Evolutionary conservation across 345 rosid genomes (phyloP).

Genomic region (Eucalyptus globulus): DNA sequence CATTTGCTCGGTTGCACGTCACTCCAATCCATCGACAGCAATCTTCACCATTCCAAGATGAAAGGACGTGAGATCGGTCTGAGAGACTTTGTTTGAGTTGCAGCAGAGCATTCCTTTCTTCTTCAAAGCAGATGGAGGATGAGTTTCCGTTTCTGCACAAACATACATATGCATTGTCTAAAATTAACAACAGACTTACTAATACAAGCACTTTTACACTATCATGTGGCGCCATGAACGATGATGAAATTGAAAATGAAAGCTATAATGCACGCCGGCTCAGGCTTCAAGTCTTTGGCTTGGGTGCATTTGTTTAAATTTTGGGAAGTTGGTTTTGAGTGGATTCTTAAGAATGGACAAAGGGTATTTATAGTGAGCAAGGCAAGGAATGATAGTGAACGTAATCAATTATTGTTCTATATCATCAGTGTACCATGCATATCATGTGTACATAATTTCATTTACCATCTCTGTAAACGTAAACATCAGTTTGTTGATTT

Average conservation of each 20-base stretch:
- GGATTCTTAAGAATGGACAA: background rate
- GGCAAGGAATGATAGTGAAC: background rate
- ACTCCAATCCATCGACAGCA: background rate
- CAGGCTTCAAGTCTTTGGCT: background rate
- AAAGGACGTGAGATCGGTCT: background rate
- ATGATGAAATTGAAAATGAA: background rate
- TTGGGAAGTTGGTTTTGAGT: background rate
- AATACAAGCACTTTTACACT: background rate
- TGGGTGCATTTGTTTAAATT: background rate
- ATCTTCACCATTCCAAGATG: background rate
- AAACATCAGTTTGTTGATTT: background rate
- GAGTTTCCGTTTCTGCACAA: background rate
- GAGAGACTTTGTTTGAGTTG: background rate
- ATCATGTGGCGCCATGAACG: background rate
- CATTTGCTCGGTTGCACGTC: background rate
- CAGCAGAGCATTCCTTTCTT: background rate
- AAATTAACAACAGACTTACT: background rate
- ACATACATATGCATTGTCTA: background rate
- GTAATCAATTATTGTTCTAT: background rate
- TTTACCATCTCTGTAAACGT: background rate
- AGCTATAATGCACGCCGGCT: accelerated
- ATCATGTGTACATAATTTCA: background rate
- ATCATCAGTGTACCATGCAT: background rate
- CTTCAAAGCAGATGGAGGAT: background rate
- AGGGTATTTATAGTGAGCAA: background rate